Evolutionary conservation across 2,329 filamentous ascomycete species (phyloP).

Genomic region (Aschersonia sp.): DNA sequence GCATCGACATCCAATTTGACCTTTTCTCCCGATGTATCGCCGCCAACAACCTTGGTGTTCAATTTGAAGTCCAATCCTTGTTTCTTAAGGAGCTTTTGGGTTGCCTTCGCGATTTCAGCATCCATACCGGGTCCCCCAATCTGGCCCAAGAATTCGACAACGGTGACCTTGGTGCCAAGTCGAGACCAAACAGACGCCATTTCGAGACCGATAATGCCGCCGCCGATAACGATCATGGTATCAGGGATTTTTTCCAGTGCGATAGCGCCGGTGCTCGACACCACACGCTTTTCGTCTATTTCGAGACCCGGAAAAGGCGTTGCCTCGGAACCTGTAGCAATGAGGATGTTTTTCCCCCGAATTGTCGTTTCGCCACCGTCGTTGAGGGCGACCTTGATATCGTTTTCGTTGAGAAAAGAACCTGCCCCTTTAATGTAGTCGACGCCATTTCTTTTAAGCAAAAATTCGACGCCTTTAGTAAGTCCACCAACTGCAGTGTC

Average conservation of each 20-base stretch:
- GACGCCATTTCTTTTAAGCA: conserved; percentile 98
- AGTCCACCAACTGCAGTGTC: conserved; percentile 76
- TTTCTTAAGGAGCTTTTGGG: conserved; percentile 88
- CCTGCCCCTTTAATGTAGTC: conserved; percentile 94
- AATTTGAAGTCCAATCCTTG: conserved; percentile 98
- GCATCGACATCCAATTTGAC: conserved; percentile 79
- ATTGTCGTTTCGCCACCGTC: conserved; percentile 85
- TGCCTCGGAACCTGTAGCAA: conserved; percentile 88
- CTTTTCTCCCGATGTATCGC: conserved; percentile 64
- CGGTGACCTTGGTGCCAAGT: conserved; percentile 85
- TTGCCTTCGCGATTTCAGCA: conserved; percentile 74
- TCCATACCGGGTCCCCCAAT: conserved; percentile 99
- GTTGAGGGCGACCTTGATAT: conserved; percentile 76
- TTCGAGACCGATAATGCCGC: conserved; percentile 96
- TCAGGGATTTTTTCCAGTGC: conserved; percentile 82
- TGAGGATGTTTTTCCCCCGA: conserved; percentile 91
- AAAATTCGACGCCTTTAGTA: conserved; percentile 94
- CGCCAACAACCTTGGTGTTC: conserved; percentile 83
- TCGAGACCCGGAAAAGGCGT: conserved; percentile 93
- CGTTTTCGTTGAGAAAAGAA: conserved; percentile 77
- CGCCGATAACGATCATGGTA: conserved; percentile 94
- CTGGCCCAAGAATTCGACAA: conserved; percentile 91
- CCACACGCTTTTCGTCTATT: conserved; percentile 93
- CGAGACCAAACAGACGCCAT: conserved; percentile 98
- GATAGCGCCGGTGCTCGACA: conserved; percentile 92